These are phyloP conservation scores for Melampsora occidentalis DNA, from an alignment of 1,284 basidiomycete species.

Conservation along the genomic window DNA sequence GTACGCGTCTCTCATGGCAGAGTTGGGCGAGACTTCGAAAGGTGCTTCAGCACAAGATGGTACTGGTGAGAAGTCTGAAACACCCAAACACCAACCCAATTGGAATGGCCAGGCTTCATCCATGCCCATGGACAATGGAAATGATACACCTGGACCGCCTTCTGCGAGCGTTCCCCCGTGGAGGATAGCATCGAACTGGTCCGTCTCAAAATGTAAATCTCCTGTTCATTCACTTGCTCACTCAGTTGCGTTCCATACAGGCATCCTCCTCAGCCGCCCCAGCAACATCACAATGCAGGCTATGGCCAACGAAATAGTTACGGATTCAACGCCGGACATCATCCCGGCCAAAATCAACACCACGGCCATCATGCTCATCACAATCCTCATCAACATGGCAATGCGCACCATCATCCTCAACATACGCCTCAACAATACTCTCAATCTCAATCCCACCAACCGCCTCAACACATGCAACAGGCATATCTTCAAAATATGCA, in stretches of 20 bases:
- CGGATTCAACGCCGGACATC: conserved; percentile 26
- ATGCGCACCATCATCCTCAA: conserved; percentile 30
- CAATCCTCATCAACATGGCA: conserved; percentile 32
- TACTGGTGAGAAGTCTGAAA: conserved; percentile 19
- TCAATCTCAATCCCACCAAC: conserved; percentile 17
- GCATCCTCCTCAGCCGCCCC: conserved; percentile 41
- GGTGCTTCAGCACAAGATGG: conserved; percentile 32
- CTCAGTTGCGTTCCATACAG: conserved; percentile 9
- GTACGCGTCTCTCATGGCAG: conserved; percentile 95
- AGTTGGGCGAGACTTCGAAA: conserved; percentile 74
- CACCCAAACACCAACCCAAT: conserved; percentile 28
- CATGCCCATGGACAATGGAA: conserved; percentile 28
- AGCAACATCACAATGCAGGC: conserved; percentile 29
- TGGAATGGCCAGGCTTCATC: conserved; percentile 34
- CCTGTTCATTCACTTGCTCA: neutral
- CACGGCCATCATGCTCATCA: conserved; percentile 26
- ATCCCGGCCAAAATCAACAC: conserved; percentile 29
- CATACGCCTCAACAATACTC: neutral
- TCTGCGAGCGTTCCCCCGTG: conserved; percentile 27
- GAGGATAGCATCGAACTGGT: conserved; percentile 42
- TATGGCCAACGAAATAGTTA: conserved; percentile 40
- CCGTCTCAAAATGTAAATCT: neutral
- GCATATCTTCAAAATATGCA: conserved; percentile 11
- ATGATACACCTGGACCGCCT: conserved; percentile 19
- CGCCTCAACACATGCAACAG: conserved; percentile 24